These are phyloP conservation scores for Cornus suecica DNA, from an alignment of 148 eudicot genomes.

Conservation along the genomic window DNA sequence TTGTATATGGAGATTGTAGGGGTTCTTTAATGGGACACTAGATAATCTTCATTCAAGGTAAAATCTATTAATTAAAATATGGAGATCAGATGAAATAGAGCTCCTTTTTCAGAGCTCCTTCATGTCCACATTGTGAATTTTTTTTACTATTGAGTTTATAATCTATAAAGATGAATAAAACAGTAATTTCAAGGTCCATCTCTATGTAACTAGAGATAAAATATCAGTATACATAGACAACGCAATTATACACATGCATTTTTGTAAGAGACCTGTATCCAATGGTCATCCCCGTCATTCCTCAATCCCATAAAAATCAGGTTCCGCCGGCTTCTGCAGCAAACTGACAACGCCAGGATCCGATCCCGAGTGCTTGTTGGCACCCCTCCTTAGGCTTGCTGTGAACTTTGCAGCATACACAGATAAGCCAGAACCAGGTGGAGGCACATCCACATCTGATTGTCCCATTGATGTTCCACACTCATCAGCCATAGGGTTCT, in stretches of 20 bases:
- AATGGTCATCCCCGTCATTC: constrained; percentile 22
- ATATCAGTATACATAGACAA: neutral
- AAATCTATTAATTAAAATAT: too few species aligned
- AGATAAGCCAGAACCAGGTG: constrained; percentile 31
- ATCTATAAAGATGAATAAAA: neutral
- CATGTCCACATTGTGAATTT: too few species aligned
- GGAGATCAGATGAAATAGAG: too few species aligned
- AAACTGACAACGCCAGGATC: constrained; percentile 34
- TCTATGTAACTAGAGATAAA: neutral
- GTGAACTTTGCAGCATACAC: constrained; percentile 42
- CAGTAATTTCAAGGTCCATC: neutral
- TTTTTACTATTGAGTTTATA: too few species aligned
- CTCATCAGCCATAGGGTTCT: constrained; percentile 11
- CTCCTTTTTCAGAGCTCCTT: too few species aligned
- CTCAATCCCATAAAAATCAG: constrained; percentile 77
- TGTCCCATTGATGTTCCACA: neutral
- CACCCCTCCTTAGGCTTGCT: constrained; percentile 36
- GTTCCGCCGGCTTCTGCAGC: constrained; percentile 84
- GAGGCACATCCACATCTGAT: neutral
- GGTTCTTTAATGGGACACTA: too few species aligned
- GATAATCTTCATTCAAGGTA: too few species aligned
- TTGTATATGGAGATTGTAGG: too few species aligned
- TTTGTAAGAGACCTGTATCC: neutral
- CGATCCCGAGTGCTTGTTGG: constrained; percentile 26
- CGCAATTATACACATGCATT: neutral